A percentile compares a stretch with the other conserved stretches of the same genome.
Evolutionary conservation across 176 grass and related monocot genomes (phyloP).

Genomic region (Bromus sterilis): DNA sequence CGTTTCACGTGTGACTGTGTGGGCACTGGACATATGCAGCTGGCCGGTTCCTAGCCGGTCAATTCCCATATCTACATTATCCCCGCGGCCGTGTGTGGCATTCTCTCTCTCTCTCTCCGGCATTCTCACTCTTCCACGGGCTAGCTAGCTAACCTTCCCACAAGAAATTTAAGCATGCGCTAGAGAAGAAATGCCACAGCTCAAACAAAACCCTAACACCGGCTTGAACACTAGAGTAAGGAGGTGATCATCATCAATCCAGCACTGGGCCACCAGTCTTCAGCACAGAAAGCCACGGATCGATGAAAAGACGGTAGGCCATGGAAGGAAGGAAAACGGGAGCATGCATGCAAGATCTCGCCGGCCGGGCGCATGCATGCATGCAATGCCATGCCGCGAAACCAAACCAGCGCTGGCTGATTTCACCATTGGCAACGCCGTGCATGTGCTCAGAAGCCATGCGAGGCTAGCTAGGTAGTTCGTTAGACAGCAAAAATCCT

Average conservation of each 20-base stretch:
- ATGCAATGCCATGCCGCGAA: background rate
- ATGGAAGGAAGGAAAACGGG: background rate
- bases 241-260: background rate
- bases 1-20: conserved; percentile 55
- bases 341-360: background rate
- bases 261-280: background rate
- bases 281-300: background rate
- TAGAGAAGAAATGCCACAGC: background rate
- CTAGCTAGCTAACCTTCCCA: conserved; percentile 16
- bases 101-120: background rate
- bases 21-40: no score
- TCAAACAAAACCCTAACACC: conserved; percentile 47
- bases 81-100: background rate
- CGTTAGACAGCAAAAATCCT: no score
- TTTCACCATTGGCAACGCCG: background rate
- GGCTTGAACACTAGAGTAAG: no score
- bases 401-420: no score
- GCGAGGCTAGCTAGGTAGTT: no score
- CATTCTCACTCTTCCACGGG: conserved; percentile 12
- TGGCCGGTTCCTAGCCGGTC: background rate
- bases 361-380: background rate
- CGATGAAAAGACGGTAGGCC: background rate
- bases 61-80: background rate
- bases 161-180: conserved; percentile 17
- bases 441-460: background rate